Conservation (phyloP, 208 protist genomes). For the Leptomonas pyrrhocoris region DNA sequence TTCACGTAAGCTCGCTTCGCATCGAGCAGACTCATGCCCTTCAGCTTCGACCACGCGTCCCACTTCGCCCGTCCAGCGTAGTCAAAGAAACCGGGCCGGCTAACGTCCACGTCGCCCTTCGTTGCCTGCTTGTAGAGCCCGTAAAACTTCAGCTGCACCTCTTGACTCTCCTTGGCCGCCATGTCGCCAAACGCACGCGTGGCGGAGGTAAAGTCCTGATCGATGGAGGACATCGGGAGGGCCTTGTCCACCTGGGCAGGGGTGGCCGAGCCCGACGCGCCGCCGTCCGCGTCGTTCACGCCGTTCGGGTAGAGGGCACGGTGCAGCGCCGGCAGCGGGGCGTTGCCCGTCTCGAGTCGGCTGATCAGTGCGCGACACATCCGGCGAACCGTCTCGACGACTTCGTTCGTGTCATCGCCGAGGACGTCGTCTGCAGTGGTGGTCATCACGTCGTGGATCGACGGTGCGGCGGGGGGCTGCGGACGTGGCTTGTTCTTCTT, state of each 20-base stretch:
- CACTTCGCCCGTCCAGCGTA: constrained; percentile 87
- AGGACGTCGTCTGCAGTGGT: constrained; percentile 26
- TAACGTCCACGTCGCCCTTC: constrained; percentile 74
- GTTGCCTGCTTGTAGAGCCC: constrained; percentile 90
- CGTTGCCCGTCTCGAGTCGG: constrained; percentile 54
- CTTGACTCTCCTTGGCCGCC: constrained; percentile 49
- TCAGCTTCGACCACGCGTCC: constrained; percentile 89
- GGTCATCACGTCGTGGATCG: constrained; percentile 4
- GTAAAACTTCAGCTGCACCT: constrained; percentile 89
- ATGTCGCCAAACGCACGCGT: constrained; percentile 56
- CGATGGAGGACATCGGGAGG: constrained; percentile 30
- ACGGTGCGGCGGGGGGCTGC: constrained; percentile 16
- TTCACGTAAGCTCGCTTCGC: constrained; percentile 88
- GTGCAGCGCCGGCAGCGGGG: constrained; percentile 53
- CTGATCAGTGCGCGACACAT: constrained; percentile 43
- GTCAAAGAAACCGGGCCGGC: constrained; percentile 82
- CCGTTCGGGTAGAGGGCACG: constrained; percentile 40
- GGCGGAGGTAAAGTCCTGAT: constrained; percentile 61
- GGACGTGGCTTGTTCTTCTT: constrained; percentile 38
- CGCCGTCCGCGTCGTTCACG: constrained; percentile 10
- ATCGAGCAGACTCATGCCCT: constrained; percentile 80
- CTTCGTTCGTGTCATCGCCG: constrained; percentile 34
- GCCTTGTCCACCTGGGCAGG: constrained; percentile 23
- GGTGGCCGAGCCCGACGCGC: constrained; percentile 3
- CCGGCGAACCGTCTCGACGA: constrained; percentile 31